Conservation (phyloP, 495 filamentous ascomycete species). For the Trichoderma gamsii region DNA sequence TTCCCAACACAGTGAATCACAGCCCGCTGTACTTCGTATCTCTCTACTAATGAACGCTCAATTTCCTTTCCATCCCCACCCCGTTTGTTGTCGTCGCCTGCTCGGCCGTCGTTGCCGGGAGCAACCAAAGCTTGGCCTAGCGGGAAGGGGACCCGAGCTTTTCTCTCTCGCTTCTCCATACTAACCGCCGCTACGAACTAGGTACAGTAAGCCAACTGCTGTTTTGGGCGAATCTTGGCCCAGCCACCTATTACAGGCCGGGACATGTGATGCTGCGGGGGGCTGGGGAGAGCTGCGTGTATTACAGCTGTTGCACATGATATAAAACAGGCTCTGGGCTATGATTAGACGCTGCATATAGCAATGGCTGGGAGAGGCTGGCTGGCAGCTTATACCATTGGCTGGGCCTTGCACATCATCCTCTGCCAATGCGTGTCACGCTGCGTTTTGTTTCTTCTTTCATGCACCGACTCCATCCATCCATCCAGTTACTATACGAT, state of each 20-base stretch:
- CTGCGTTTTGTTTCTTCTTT: no score
- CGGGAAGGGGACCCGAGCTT: neutral
- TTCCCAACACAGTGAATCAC: no score
- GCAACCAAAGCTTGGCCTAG: constrained; percentile 11
- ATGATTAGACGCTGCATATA: neutral
- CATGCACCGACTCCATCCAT: no score
- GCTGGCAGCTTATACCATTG: neutral
- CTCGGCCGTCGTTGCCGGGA: constrained; percentile 1
- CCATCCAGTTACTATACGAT: no score
- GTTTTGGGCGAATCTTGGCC: neutral
- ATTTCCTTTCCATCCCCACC: neutral
- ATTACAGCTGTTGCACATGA: no score
- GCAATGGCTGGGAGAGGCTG: neutral
- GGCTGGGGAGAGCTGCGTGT: constrained; percentile 1
- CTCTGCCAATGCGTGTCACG: no score
- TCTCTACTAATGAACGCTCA: no score
- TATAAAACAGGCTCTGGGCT: no score
- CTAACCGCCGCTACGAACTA: neutral
- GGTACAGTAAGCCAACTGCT: neutral
- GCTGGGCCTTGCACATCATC: neutral
- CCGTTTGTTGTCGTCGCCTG: neutral
- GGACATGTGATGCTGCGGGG: constrained; percentile 4
- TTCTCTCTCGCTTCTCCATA: neutral
- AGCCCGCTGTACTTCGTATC: no score
- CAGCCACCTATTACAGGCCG: neutral